Base-by-base conservation (phyloP, 1,284 basidiomycete species). In the Leccinum pachyderme region DNA sequence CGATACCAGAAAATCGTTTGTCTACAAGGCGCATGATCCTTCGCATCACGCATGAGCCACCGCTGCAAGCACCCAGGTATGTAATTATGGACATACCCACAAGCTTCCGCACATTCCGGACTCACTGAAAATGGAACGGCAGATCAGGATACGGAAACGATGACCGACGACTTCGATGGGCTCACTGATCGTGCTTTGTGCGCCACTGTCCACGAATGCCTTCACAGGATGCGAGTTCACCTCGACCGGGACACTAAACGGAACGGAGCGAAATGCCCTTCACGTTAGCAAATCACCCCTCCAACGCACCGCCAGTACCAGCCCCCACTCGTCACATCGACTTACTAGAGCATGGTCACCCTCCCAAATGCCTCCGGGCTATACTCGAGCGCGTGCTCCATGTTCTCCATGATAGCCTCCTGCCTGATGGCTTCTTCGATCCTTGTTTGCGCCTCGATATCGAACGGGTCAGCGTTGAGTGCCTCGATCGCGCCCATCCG, bases 161-260 rank as follows among this genome's bases (percentile, higher is more conserved):
- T 49, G 50, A 48, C 9, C 54, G 35, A 39, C 18, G 22, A 25
- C 18, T 47, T 48, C 25, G 47, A 52, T 22, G 46, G 27, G 76
- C 91, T 70, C 61, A 95, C 93, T 97, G 75, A 98, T 98, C 0
- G 96, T 98, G 53, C 87, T 85, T 64, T 99, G 97, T 3, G 97
- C 96, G 27, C 96, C 96, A 61, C 93, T 96, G 69, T 99, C 96
- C 25, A 99, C 97, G 67, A 99, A 99, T 0, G 97, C 97, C 70
- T 95, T 97, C 35, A 98, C 86, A 1, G 87, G 86, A 52, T 82
- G 81, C 0, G 91, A 91, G 65, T 99, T 99, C 3, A 99, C 94
- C 67, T 98, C 95, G 0, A 96, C 87, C 15, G 82, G 81, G 55
- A 92, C 86, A 60, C 89, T 92, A 50, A 13, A 39, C 5, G 3